phyloP scores from a whole-genome alignment of 768 basidiomycete species.

The Sporobolomyces roseus region DNA sequence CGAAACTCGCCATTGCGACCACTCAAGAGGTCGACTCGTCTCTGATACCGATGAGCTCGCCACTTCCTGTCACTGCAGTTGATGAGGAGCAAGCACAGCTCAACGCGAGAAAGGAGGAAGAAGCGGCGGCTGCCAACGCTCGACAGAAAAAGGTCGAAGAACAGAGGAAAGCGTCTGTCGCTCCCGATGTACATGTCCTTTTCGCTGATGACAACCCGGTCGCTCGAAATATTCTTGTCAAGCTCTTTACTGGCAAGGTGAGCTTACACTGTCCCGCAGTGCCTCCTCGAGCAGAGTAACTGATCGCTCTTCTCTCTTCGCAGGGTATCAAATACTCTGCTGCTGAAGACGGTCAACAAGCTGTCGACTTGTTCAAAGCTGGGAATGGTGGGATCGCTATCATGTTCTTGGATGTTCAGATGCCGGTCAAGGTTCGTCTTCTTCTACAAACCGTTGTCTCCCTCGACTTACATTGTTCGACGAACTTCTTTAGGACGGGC shows the following conservation, averaged over 20 bases:
- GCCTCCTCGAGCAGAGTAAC: not conserved
- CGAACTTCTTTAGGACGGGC: conserved; percentile 17
- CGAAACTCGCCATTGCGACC: conserved; percentile 5
- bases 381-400: conserved; percentile 2
- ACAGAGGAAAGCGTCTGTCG: not conserved
- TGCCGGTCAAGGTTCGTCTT: conserved; percentile 15
- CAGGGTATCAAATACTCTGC: conserved; percentile 25
- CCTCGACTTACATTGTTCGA: not conserved
- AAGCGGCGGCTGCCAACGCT: too few relatives aligned
- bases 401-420: conserved; percentile 23
- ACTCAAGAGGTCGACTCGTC: not conserved
- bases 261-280: not conserved
- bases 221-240: conserved; percentile 28
- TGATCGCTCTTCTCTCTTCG: not conserved
- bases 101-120: too few relatives aligned
- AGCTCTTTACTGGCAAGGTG: conserved; percentile 30
- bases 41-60: not conserved
- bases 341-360: conserved; percentile 29
- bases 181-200: conserved; percentile 16
- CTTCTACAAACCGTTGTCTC: not conserved
- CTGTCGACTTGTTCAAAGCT: conserved; percentile 16
- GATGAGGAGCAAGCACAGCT: not conserved
- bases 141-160: not conserved
- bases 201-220: conserved; percentile 37
- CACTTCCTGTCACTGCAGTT: too few relatives aligned